Conservation (phyloP, 257 asterid species). For the Thymus mandschuricus region DNA sequence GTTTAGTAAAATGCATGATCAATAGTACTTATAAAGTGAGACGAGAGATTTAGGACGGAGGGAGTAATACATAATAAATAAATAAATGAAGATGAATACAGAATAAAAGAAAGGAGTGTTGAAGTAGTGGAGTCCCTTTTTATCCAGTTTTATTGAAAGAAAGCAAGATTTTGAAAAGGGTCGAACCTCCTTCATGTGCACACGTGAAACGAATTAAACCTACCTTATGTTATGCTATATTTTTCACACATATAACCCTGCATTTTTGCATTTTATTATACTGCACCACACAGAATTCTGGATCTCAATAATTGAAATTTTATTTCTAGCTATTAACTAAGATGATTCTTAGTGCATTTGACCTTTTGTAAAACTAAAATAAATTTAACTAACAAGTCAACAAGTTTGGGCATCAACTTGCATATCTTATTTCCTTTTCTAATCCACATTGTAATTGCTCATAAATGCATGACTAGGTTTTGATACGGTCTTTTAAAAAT, state of each 20-base stretch:
- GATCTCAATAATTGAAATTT: conserved; percentile 4
- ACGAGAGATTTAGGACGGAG: too few relatives aligned
- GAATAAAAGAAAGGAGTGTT: neutral
- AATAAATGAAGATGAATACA: neutral
- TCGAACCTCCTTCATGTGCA: conserved; percentile 24
- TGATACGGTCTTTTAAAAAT: too few relatives aligned
- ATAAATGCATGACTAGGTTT: too few relatives aligned
- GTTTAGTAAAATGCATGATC: neutral
- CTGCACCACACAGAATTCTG: conserved; percentile 1
- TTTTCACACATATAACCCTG: neutral
- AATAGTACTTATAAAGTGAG: too few relatives aligned
- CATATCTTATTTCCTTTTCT: too few relatives aligned
- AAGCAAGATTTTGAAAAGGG: conserved; percentile 14
- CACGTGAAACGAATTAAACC: conserved; percentile 32
- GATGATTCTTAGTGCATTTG: neutral
- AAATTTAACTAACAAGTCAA: neutral
- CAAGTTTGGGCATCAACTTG: too few relatives aligned
- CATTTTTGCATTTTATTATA: neutral
- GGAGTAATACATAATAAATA: too few relatives aligned
- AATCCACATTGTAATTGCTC: too few relatives aligned
- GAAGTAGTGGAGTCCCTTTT: neutral
- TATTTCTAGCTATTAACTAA: conserved; percentile 2
- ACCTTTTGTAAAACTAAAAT: neutral
- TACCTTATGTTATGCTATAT: neutral
- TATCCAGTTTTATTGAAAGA: conserved; percentile 3